Conservation (phyloP, 2,329 filamentous ascomycete species). For the Clonostachys rosea region DNA sequence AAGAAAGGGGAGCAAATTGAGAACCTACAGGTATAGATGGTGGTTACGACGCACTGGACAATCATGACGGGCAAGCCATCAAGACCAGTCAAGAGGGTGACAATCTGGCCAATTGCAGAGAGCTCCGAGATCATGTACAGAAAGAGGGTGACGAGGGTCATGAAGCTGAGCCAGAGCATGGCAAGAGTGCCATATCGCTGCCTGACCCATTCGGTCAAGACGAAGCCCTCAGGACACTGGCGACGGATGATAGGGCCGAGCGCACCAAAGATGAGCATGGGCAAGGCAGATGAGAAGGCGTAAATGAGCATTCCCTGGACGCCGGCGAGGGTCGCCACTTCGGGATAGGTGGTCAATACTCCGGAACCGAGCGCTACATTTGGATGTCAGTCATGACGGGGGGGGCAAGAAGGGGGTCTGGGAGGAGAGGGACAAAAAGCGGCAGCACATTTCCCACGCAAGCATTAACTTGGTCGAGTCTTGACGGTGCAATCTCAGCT, state of each 20-base stretch:
- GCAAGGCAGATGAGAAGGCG: slow-evolving; percentile 66
- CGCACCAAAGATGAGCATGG: slow-evolving; percentile 68
- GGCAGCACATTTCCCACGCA: slow-evolving; percentile 98
- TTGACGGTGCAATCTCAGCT: slow-evolving; percentile 95
- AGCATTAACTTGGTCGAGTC: slow-evolving; percentile 99
- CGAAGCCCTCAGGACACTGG: slow-evolving; percentile 79
- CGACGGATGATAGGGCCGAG: slow-evolving; percentile 73
- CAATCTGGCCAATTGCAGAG: slow-evolving; percentile 75
- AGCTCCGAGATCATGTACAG: slow-evolving; percentile 85
- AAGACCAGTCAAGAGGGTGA: slow-evolving; percentile 69
- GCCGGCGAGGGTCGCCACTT: slow-evolving; percentile 74
- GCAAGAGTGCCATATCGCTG: slow-evolving; percentile 69
- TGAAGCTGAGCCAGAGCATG: slow-evolving; percentile 69
- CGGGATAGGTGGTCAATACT: slow-evolving; percentile 78
- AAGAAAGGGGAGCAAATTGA: neutral
- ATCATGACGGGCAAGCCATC: slow-evolving; percentile 72
- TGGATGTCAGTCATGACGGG: slow-evolving; percentile 4
- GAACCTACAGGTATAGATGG: slow-evolving; percentile 71
- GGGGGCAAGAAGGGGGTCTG: slow-evolving; percentile 14
- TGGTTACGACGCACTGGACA: slow-evolving; percentile 72
- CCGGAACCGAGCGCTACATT: slow-evolving; percentile 72
- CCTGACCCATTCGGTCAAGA: slow-evolving; percentile 79
- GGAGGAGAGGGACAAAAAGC: slow-evolving; percentile 45
- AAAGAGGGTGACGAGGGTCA: slow-evolving; percentile 78
- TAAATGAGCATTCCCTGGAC: slow-evolving; percentile 77